Evolutionary conservation across 108 stramenopile species (phyloP).

Genomic region (Fistulifera solaris): DNA sequence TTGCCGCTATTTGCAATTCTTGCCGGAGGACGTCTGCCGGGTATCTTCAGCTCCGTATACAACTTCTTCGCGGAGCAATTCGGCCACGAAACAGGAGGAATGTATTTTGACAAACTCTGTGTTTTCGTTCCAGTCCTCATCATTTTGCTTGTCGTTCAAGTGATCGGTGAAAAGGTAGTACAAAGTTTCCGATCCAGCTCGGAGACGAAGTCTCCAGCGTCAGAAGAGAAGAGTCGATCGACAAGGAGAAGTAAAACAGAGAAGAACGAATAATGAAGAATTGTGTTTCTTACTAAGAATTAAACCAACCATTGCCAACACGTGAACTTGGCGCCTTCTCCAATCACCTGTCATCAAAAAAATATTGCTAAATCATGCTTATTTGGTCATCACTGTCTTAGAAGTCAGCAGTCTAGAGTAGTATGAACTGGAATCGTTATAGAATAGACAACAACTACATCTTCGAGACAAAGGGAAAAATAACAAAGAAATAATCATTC

Average conservation of each 20-base stretch:
- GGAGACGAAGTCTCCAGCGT: background rate
- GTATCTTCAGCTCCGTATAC: conserved; percentile 32
- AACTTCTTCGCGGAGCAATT: conserved; percentile 53
- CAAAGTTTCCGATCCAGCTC: background rate
- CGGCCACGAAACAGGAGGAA: conserved; percentile 51
- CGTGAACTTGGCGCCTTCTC: too few relatives aligned
- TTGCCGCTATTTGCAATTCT: conserved; percentile 63
- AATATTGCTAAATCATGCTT: conserved; percentile 1
- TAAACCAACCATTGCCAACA: too few relatives aligned
- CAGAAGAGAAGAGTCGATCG: background rate
- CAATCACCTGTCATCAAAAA: too few relatives aligned
- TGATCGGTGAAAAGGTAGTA: background rate
- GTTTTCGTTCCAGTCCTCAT: conserved; percentile 52
- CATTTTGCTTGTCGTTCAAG: conserved; percentile 32
- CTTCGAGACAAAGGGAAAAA: too few relatives aligned
- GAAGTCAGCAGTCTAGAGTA: too few relatives aligned
- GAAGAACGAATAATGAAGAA: background rate
- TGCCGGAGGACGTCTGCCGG: conserved; percentile 60
- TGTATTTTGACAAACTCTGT: conserved; percentile 66
- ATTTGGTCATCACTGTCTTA: background rate
- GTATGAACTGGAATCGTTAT: too few relatives aligned
- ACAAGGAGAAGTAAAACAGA: background rate
- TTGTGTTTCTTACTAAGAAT: too few relatives aligned
- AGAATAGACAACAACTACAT: too few relatives aligned
- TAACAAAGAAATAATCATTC: too few relatives aligned